Conservation (phyloP, 2,329 filamentous ascomycete species). For the Botryotinia narcissicola region DNA sequence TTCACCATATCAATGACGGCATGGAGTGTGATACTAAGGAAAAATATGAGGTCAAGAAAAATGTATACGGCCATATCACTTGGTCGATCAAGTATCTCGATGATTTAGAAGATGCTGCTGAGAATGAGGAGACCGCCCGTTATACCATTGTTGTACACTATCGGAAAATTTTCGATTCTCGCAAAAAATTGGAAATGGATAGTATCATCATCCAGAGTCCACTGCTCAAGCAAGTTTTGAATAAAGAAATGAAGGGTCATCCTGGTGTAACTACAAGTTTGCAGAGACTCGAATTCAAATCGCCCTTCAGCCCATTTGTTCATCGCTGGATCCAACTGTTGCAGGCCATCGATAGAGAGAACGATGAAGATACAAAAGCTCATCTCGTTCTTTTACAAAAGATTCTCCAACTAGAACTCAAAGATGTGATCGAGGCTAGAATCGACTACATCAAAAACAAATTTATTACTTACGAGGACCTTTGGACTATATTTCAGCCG, state of each 20-base stretch:
- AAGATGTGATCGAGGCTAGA: slow-evolving; percentile 48
- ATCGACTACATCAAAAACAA: slow-evolving; percentile 53
- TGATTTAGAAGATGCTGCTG: slow-evolving; percentile 51
- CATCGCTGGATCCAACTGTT: slow-evolving; percentile 59
- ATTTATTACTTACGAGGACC: slow-evolving; percentile 52
- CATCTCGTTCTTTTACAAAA: slow-evolving; percentile 49
- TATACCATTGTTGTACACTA: slow-evolving; percentile 61
- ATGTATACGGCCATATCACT: slow-evolving; percentile 43
- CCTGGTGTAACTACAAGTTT: slow-evolving; percentile 52
- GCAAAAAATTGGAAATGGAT: slow-evolving; percentile 48
- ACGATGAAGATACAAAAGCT: slow-evolving; percentile 45
- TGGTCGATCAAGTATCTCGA: slow-evolving; percentile 57
- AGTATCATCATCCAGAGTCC: slow-evolving; percentile 64
- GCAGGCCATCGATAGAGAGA: slow-evolving; percentile 43
- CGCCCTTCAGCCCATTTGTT: slow-evolving; percentile 62
- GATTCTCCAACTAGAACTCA: slow-evolving; percentile 51
- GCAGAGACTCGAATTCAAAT: slow-evolving; percentile 58
- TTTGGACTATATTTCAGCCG: slow-evolving; percentile 54
- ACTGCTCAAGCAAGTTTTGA: slow-evolving; percentile 55
- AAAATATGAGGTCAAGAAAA: slow-evolving; percentile 49
- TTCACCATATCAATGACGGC: slow-evolving; percentile 25
- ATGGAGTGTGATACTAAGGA: slow-evolving; percentile 45
- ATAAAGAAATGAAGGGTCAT: slow-evolving; percentile 38
- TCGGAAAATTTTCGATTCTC: slow-evolving; percentile 54
- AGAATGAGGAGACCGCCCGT: slow-evolving; percentile 43